Evolutionary conservation across 768 basidiomycete genomes (phyloP).

Genomic region (Lentinula aciculospora): DNA sequence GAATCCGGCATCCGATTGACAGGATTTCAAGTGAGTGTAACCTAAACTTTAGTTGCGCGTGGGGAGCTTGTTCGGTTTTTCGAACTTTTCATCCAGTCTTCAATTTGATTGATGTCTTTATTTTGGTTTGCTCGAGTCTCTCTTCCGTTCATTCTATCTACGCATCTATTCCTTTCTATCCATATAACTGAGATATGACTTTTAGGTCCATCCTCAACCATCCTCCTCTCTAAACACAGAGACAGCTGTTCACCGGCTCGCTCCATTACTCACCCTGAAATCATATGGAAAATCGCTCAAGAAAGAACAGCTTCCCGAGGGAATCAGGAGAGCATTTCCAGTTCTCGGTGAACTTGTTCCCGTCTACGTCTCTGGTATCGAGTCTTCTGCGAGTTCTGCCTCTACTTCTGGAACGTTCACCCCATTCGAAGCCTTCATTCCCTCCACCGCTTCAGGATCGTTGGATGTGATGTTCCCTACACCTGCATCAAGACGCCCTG

Average conservation of each 20-base stretch:
- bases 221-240: slow-evolving; percentile 49
- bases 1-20: slow-evolving; percentile 80
- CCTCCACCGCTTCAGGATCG: background rate
- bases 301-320: slow-evolving; percentile 64
- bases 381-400: background rate
- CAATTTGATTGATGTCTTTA: too few species aligned
- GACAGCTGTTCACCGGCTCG: slow-evolving; percentile 44
- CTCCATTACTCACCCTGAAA: slow-evolving; percentile 62
- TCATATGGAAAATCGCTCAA: slow-evolving; percentile 75
- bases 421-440: background rate
- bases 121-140: too few species aligned
- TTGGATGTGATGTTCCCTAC: background rate
- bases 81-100: too few species aligned
- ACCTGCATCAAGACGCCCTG: slow-evolving; percentile 10
- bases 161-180: too few species aligned
- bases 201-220: slow-evolving; percentile 7
- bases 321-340: slow-evolving; percentile 77
- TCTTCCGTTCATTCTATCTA: too few species aligned
- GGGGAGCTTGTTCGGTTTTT: too few species aligned
- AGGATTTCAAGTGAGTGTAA: slow-evolving; percentile 74
- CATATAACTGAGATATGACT: too few species aligned
- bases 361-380: background rate
- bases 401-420: background rate
- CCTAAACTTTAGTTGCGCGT: background rate
- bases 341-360: slow-evolving; percentile 13